A percentile compares a stretch with the other conserved stretches of the same genome.
Evolutionary conservation across 2,329 filamentous ascomycete species (phyloP).

Genomic region (Colletotrichum musae): DNA sequence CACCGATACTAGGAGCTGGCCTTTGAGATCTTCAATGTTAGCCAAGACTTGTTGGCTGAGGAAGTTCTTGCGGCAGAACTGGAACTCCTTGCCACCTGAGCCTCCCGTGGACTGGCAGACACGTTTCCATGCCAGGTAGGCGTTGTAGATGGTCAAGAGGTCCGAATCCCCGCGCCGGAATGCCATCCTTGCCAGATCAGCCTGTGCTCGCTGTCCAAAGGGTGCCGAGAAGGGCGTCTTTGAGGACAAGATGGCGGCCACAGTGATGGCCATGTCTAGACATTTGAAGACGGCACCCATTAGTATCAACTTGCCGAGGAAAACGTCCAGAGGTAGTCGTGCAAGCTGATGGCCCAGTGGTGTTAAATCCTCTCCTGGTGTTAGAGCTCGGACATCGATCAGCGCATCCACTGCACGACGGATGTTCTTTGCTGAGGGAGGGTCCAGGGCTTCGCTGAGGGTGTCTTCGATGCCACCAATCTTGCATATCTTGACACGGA

Average conservation of each 20-base stretch:
- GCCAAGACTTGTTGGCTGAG: constrained; percentile 88
- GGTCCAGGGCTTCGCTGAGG: constrained; percentile 87
- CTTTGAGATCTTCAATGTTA: constrained; percentile 96
- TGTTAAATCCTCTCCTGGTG: constrained; percentile 85
- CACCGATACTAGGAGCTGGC: constrained; percentile 87
- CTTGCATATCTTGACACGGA: constrained; percentile 97
- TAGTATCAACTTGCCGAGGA: constrained; percentile 92
- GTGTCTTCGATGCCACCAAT: constrained; percentile 94
- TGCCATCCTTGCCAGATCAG: constrained; percentile 81
- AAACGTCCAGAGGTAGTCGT: constrained; percentile 91
- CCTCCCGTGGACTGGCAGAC: constrained; percentile 77
- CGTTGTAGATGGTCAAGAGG: constrained; percentile 92
- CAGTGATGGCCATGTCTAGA: constrained; percentile 90
- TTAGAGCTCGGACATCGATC: constrained; percentile 92
- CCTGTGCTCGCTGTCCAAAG: constrained; percentile 86
- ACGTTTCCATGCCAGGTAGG: constrained; percentile 90
- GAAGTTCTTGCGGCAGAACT: constrained; percentile 96
- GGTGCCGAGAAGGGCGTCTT: constrained; percentile 94
- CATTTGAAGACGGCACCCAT: constrained; percentile 90
- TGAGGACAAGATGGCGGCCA: constrained; percentile 92
- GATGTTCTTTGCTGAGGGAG: constrained; percentile 92
- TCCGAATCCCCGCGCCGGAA: constrained; percentile 94
- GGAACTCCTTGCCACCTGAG: constrained; percentile 78
- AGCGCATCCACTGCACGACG: constrained; percentile 92
- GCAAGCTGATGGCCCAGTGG: constrained; percentile 89